phyloP scores from a whole-genome alignment of 78 protist genomes.

The Monocercomonoides exilis region DNA sequence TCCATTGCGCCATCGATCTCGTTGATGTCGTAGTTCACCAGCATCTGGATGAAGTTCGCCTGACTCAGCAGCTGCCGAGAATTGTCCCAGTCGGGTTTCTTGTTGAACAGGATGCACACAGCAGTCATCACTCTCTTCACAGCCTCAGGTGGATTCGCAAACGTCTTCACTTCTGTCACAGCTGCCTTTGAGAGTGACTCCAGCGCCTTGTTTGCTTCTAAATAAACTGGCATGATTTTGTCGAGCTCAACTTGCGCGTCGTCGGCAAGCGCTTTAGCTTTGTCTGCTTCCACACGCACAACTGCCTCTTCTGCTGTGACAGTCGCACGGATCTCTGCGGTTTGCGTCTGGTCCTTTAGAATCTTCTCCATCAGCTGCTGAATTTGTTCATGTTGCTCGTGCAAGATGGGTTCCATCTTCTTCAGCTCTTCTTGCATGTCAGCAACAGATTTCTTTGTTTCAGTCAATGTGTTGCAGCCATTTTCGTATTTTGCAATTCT shows the following conservation, averaged over 20 bases:
- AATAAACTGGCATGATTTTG: constrained; percentile 18
- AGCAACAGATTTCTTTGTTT: constrained; percentile 14
- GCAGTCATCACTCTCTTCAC: constrained; percentile 32
- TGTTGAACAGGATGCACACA: constrained; percentile 25
- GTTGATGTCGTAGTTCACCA: constrained; percentile 2
- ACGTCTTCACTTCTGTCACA: constrained; percentile 20
- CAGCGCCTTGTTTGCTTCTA: constrained; percentile 33
- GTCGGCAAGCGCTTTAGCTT: constrained; percentile 2
- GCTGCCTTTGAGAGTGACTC: not conserved
- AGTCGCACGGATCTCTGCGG: not conserved
- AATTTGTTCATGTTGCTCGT: not conserved
- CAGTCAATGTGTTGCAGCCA: constrained; percentile 5
- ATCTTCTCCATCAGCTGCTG: not conserved
- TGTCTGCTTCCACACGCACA: constrained; percentile 4
- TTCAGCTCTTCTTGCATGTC: constrained; percentile 28
- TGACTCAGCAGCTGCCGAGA: constrained; percentile 10
- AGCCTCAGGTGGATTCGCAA: constrained; percentile 21
- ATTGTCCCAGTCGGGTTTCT: constrained; percentile 23
- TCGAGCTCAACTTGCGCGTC: constrained; percentile 37
- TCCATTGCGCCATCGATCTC: not conserved
- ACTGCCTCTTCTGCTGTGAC: constrained; percentile 9
- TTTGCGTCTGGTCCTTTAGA: not conserved
- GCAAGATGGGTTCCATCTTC: not conserved
- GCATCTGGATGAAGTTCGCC: not conserved
- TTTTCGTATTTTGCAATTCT: not conserved